Conservation (phyloP, 1,284 basidiomycete species). For the Coniferiporia sulphurascens region DNA sequence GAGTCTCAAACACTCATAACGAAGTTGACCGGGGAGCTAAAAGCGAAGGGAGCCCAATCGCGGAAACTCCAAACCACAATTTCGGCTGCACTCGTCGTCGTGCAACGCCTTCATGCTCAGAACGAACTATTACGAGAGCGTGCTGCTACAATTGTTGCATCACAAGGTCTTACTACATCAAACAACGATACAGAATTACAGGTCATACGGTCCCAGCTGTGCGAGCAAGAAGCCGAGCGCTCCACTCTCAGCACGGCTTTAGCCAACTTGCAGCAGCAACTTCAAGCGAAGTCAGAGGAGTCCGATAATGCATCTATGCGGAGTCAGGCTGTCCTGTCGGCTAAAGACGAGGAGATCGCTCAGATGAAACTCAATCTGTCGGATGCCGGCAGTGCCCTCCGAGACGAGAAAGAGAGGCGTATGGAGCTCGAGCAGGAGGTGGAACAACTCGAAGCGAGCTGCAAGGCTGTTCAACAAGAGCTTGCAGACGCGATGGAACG, state of each 20-base stretch:
- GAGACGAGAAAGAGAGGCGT: conserved; percentile 8
- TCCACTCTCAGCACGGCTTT: neutral
- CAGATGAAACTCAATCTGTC: conserved; percentile 11
- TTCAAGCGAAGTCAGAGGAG: neutral
- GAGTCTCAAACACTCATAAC: neutral
- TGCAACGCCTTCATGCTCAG: conserved; percentile 7
- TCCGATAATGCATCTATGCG: neutral
- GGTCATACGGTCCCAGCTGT: neutral
- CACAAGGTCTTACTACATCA: neutral
- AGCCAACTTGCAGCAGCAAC: neutral
- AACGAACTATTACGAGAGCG: neutral
- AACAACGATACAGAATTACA: neutral
- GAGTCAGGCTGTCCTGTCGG: neutral
- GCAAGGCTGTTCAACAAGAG: conserved; percentile 46
- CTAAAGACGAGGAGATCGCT: conserved; percentile 11
- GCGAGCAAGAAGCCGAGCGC: neutral
- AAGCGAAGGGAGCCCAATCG: neutral
- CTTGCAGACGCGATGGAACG: conserved; percentile 50
- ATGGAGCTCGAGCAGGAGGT: conserved; percentile 35
- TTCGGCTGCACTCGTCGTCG: neutral
- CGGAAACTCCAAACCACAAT: conserved; percentile 2
- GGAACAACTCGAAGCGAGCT: conserved; percentile 55
- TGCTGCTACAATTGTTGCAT: neutral
- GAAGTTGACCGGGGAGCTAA: neutral
- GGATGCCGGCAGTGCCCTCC: conserved; percentile 1